phyloP scores from a whole-genome alignment of 768 basidiomycete species.

The Amyloporia xantha region DNA sequence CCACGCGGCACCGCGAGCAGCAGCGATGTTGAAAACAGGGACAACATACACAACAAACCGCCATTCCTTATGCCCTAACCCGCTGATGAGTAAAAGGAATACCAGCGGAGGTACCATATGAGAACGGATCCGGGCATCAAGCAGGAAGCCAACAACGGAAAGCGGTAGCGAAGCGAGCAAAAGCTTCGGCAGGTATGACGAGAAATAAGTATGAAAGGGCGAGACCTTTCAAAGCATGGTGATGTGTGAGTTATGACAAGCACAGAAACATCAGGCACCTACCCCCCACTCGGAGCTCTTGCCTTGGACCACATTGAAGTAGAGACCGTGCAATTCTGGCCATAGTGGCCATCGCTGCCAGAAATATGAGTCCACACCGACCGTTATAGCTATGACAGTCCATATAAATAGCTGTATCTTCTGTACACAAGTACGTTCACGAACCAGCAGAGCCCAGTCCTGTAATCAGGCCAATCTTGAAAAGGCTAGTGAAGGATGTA shows the following conservation, averaged over 20 bases:
- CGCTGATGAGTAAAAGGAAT: constrained; percentile 63
- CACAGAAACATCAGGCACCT: constrained; percentile 23
- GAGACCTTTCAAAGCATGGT: constrained; percentile 50
- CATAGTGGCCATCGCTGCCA: constrained; percentile 71
- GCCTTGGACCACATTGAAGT: constrained; percentile 84
- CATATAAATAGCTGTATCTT: not conserved
- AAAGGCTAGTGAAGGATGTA: constrained; percentile 35
- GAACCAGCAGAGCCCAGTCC: constrained; percentile 48
- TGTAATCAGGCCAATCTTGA: constrained; percentile 44
- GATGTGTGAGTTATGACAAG: not conserved
- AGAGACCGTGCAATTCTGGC: constrained; percentile 77
- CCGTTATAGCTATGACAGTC: constrained; percentile 43
- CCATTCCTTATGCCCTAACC: constrained; percentile 94
- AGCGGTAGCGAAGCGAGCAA: constrained; percentile 61
- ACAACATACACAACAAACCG: constrained; percentile 88
- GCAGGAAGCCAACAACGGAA: constrained; percentile 41
- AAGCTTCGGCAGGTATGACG: constrained; percentile 67
- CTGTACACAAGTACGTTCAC: constrained; percentile 7
- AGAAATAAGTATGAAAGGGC: constrained; percentile 62
- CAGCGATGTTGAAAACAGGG: constrained; percentile 74
- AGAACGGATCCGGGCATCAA: constrained; percentile 43
- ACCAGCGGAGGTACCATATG: constrained; percentile 45
- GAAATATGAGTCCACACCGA: constrained; percentile 76
- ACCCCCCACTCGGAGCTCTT: constrained; percentile 94
- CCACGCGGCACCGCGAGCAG: constrained; percentile 55